Percentiles rank a stretch among this genome's conserved stretches.
Conservation (phyloP, 768 basidiomycete genomes). For the Pleurotus cornucopiae region DNA sequence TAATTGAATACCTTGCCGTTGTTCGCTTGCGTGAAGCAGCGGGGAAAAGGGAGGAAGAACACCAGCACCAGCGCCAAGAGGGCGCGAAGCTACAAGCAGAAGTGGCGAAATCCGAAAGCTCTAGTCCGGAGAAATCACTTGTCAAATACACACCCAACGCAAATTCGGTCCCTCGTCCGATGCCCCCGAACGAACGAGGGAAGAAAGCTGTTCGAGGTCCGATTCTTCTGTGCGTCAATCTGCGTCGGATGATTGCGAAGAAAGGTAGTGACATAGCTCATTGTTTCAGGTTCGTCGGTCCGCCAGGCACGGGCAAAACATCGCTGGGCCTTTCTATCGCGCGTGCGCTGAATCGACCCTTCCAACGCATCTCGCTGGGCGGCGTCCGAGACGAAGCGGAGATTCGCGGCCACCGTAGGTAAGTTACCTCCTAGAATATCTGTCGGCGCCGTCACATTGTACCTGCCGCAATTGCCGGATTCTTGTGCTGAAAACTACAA, state of each 20-base stretch:
- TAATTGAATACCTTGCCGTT: constrained; percentile 91
- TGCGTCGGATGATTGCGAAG: not conserved
- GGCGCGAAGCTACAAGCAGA: constrained; percentile 15
- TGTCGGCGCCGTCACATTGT: not conserved
- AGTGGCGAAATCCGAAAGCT: constrained; percentile 16
- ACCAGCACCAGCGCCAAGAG: constrained; percentile 6
- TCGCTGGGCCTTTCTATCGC: constrained; percentile 89
- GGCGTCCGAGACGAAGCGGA: constrained; percentile 93
- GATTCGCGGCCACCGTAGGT: constrained; percentile 56
- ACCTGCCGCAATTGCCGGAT: no score
- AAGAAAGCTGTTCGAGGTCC: constrained; percentile 62
- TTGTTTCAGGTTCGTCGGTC: constrained; percentile 70
- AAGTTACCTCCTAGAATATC: not conserved
- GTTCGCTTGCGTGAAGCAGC: constrained; percentile 57
- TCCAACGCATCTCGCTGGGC: constrained; percentile 89
- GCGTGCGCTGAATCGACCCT: constrained; percentile 75
- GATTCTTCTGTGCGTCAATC: constrained; percentile 52
- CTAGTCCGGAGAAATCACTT: constrained; percentile 10
- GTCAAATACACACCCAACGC: constrained; percentile 6
- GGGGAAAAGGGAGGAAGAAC: constrained; percentile 31
- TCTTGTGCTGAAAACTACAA: constrained; percentile 17
- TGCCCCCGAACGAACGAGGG: not conserved
- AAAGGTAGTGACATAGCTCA: constrained; percentile 4
- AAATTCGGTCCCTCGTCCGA: not conserved
- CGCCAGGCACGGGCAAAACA: constrained; percentile 90